Base-by-base conservation (phyloP, 768 basidiomycete genomes). In the Hericium erinaceus region DNA sequence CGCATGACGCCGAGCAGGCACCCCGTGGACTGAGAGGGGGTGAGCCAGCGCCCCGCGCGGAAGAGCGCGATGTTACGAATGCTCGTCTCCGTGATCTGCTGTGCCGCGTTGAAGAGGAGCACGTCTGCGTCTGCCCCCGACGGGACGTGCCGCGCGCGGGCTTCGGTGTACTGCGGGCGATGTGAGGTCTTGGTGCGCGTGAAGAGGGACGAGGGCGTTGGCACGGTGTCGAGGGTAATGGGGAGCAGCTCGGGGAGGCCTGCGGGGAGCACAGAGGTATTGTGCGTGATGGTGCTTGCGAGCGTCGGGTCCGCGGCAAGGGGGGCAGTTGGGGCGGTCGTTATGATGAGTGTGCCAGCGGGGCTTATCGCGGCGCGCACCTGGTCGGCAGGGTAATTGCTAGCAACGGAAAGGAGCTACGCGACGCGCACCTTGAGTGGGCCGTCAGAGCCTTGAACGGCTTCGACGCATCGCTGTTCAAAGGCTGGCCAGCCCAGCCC, bases 1-100 rank as follows among this genome's bases (percentile, higher is more conserved):
- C 90, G 77, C 61, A 83, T 72, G 39, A 88, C 82, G 16, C 89
- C 90, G 4, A 78, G 71, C n/a, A 92, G 77, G 64, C 89, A 89
- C 18, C 89, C 89, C 18, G 79, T 78, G 2, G 72, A 67, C 12
- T 75, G 65, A 2, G 77, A 62, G 20, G 89, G 89, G 1, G 89
- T 90, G 56, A 87, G 61, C 90, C 90, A 92, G 10, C 57, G 64
- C 2, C 68, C 67, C 3, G 65, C 65, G 12, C 85, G 81, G 61
- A 76, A 79, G 59, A 91, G 79, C 1, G 88, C 86, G 54, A 91
- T 70, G 62, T 91, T 92, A 67, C 77, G 83, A 49, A 87, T 81
- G 33, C 84, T 81, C 1, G 85, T 74, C 66, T 92, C 89, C 48
- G 77, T 87, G 55, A 88, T 66, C 16, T 72, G 64, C 2, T 71